These are phyloP conservation scores for Yamadazyma olivae DNA, from an alignment of 805 yeast genomes.

Conservation along the genomic window DNA sequence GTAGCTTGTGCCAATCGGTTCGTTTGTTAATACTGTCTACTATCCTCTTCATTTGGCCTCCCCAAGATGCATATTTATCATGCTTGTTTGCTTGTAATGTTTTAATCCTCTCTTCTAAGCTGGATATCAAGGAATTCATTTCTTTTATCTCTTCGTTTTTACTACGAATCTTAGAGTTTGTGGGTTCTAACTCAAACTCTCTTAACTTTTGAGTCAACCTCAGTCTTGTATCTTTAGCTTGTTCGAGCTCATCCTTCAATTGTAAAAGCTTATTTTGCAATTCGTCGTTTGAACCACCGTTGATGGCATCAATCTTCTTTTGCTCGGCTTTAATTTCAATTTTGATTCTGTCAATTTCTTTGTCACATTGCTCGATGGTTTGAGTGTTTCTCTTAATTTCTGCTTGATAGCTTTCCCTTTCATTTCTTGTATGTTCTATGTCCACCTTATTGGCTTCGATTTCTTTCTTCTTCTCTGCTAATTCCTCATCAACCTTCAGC, in stretches of 20 bases:
- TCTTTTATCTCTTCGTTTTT: slow-evolving; percentile 9
- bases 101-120: slow-evolving; percentile 10
- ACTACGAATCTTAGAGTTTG: slow-evolving; percentile 1
- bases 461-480: not conserved
- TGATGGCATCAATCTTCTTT: slow-evolving; percentile 33
- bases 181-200: not conserved
- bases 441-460: not conserved
- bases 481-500: not conserved
- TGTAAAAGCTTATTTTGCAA: slow-evolving; percentile 15
- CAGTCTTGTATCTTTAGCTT: not conserved
- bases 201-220: slow-evolving; percentile 10
- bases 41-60: slow-evolving; percentile 39
- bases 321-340: slow-evolving; percentile 30
- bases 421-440: slow-evolving; percentile 11
- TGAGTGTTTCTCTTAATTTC: slow-evolving; percentile 17
- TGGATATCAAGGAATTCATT: not conserved
- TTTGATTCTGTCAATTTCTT: slow-evolving; percentile 19
- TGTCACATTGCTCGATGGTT: slow-evolving; percentile 17
- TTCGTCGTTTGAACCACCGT: slow-evolving; percentile 43
- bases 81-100: slow-evolving; percentile 18
- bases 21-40: slow-evolving; percentile 37
- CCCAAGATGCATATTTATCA: slow-evolving; percentile 50
- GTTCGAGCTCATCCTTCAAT: not conserved
- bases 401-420: slow-evolving; percentile 15
- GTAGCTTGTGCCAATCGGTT: slow-evolving; percentile 38